A percentile compares a stretch with the other conserved stretches of the same genome.
These are phyloP conservation scores for Pleurotus sapidus DNA, from an alignment of 768 basidiomycete species.

Conservation along the genomic window DNA sequence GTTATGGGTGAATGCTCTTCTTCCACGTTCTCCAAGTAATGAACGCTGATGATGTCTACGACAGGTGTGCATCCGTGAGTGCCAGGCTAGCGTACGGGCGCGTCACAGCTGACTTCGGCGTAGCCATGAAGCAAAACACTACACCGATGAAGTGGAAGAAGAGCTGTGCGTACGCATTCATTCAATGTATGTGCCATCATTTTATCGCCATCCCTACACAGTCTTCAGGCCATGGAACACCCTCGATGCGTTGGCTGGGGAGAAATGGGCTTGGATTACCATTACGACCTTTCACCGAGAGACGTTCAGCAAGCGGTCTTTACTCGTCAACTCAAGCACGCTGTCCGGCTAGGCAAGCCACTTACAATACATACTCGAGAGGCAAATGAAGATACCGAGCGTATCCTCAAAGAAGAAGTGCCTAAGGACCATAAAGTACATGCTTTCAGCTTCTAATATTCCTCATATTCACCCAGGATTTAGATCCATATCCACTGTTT, in stretches of 20 bases:
- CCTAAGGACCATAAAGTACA: constrained; percentile 65
- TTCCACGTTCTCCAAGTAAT: not conserved
- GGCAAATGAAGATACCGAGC: constrained; percentile 79
- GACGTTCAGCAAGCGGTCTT: constrained; percentile 67
- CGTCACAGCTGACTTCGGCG: not conserved
- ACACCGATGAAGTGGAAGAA: constrained; percentile 64
- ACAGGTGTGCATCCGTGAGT: constrained; percentile 74
- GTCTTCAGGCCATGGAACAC: constrained; percentile 73
- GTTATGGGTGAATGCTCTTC: constrained; percentile 61
- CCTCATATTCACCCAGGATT: not conserved
- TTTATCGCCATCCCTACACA: constrained; percentile 19
- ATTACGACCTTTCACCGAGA: constrained; percentile 77
- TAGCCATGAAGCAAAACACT: constrained; percentile 71
- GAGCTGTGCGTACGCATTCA: constrained; percentile 49
- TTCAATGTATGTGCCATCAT: not conserved
- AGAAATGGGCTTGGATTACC: constrained; percentile 86
- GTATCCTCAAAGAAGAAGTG: constrained; percentile 73
- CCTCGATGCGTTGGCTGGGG: constrained; percentile 87
- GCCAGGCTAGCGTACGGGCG: not conserved
- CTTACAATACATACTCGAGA: constrained; percentile 86
- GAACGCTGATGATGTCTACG: not conserved
- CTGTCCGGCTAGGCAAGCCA: constrained; percentile 69
- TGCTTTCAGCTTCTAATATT: not conserved
- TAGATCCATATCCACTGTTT: constrained; percentile 89
- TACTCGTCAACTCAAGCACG: constrained; percentile 61